Conservation (phyloP, 176 grass and related monocot species). For the Carex myosuroides region DNA sequence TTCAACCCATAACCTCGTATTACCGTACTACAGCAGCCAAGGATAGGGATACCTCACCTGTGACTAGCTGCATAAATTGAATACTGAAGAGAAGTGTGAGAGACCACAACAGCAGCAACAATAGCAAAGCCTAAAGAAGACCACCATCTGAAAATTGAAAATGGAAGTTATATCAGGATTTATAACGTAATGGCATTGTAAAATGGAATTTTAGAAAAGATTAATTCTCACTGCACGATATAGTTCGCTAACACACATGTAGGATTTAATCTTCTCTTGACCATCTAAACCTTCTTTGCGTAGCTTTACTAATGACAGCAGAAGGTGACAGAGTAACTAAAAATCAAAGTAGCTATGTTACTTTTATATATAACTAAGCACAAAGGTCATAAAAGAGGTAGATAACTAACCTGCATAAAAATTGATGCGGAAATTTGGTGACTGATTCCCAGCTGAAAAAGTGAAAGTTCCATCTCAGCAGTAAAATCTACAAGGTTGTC, state of each 20-base stretch:
- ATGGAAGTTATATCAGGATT: slow-evolving; percentile 24
- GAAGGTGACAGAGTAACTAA: slow-evolving; percentile 74
- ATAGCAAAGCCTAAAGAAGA: slow-evolving; percentile 77
- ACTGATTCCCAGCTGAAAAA: too few species aligned
- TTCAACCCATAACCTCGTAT: neutral
- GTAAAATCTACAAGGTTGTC: too few species aligned
- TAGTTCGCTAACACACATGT: slow-evolving; percentile 90
- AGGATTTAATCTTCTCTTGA: slow-evolving; percentile 98
- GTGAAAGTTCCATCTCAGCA: too few species aligned
- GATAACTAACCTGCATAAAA: slow-evolving; percentile 73
- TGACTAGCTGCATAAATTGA: slow-evolving; percentile 88
- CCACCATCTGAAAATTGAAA: slow-evolving; percentile 83
- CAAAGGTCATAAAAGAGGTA: neutral
- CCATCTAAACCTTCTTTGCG: slow-evolving; percentile 95
- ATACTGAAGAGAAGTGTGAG: slow-evolving; percentile 86
- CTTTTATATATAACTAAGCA: neutral
- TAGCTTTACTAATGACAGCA: slow-evolving; percentile 93
- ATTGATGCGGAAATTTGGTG: too few species aligned
- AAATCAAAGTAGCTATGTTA: slow-evolving; percentile 13
- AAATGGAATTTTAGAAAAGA: slow-evolving; percentile 24
- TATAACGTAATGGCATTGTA: slow-evolving; percentile 1
- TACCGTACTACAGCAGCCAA: neutral
- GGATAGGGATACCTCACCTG: slow-evolving; percentile 35
- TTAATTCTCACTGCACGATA: slow-evolving; percentile 59
- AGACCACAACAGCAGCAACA: slow-evolving; percentile 64